These are phyloP conservation scores for Sordaria brevicollis DNA, from an alignment of 495 filamentous ascomycete species.

Conservation along the genomic window DNA sequence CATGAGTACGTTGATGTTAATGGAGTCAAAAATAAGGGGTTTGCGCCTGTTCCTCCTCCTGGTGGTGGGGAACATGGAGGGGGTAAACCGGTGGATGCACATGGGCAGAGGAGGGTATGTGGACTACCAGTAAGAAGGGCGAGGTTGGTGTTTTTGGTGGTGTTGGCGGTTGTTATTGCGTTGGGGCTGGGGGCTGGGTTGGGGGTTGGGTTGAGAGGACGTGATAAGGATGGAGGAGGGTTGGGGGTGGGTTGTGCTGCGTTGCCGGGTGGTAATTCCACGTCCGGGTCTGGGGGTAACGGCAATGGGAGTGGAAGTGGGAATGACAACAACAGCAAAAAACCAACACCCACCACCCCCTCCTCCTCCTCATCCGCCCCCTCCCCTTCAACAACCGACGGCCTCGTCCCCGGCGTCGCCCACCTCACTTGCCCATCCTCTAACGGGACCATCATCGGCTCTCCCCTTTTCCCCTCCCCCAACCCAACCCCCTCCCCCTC, in stretches of 20 bases:
- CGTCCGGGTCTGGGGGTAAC: no score
- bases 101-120: not conserved
- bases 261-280: no score
- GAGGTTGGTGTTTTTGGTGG: not conserved
- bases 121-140: not conserved
- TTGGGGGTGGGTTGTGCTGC: no score
- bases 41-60: not conserved
- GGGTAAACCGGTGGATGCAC: no score
- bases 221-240: not conserved
- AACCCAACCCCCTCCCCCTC: no score
- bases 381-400: not conserved
- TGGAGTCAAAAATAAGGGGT: not conserved
- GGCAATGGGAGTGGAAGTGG: no score
- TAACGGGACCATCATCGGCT: not conserved
- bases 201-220: not conserved
- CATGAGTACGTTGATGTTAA: not conserved
- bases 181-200: not conserved
- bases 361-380: not conserved
- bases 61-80: no score
- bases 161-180: not conserved
- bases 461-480: not conserved
- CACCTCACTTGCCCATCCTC: not conserved
- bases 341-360: not conserved
- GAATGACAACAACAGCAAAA: not conserved
- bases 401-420: not conserved